Percentiles rank a stretch among this genome's conserved stretches.
Evolutionary conservation across 768 basidiomycete genomes (phyloP).

Genomic region (Gautieria morchelliformis): DNA sequence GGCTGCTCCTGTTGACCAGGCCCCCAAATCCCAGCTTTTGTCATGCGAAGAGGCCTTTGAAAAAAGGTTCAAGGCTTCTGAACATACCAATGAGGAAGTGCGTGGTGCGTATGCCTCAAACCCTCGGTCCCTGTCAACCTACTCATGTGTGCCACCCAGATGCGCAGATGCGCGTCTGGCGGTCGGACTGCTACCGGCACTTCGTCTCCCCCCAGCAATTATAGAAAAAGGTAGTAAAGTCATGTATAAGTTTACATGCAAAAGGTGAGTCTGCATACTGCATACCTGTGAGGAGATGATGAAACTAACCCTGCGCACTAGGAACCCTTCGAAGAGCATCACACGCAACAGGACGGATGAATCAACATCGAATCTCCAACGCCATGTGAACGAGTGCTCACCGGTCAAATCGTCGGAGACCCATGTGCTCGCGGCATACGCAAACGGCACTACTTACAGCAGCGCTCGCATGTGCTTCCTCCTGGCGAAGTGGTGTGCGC

Average conservation of each 20-base stretch:
- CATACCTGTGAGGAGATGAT: too few species aligned
- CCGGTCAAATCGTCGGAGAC: neutral
- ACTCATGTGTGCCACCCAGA: neutral
- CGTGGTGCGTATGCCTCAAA: neutral
- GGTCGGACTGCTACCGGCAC: neutral
- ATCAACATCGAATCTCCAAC: neutral
- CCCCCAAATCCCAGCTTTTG: neutral
- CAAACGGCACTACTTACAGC: slow-evolving; percentile 14
- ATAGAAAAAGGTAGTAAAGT: neutral
- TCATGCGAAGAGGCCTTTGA: neutral
- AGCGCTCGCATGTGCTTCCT: slow-evolving; percentile 10
- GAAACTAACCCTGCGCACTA: neutral
- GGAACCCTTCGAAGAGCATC: neutral
- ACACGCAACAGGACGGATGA: neutral
- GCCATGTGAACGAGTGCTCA: neutral
- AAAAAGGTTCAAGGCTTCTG: neutral
- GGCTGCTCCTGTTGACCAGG: too few species aligned
- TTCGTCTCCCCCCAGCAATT: neutral
- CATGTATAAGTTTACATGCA: neutral
- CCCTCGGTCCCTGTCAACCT: neutral
- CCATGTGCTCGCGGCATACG: slow-evolving; percentile 5
- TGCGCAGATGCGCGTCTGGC: neutral
- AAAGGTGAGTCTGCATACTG: neutral
- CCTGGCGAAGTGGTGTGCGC: slow-evolving; percentile 10
- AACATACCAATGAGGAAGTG: neutral